Evolutionary conservation across 371 early-diverging fungal species (phyloP).

Genomic region (Mortierella sp.): DNA sequence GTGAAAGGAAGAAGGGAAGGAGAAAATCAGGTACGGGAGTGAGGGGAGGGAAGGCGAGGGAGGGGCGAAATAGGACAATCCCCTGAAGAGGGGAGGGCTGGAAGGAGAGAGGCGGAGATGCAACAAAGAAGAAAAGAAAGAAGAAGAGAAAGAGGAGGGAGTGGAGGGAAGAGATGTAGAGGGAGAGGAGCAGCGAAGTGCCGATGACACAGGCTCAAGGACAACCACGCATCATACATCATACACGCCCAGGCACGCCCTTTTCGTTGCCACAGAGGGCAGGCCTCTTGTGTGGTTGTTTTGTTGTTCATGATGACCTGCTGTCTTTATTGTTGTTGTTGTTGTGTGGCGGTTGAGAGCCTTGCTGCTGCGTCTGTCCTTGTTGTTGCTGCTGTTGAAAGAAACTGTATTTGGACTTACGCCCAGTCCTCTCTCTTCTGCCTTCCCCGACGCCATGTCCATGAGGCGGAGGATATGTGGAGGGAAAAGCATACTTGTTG

Average conservation of each 20-base stretch:
- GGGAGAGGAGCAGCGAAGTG: background rate
- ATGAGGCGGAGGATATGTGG: background rate
- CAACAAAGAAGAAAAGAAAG: background rate
- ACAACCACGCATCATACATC: background rate
- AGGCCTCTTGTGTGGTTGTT: background rate
- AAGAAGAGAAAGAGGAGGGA: background rate
- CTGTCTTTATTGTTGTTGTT: background rate
- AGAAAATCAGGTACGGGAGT: background rate
- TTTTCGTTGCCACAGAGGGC: no score
- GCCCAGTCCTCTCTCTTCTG: background rate
- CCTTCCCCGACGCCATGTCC: background rate
- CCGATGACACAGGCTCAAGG: background rate
- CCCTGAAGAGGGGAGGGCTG: background rate
- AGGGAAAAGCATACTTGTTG: background rate
- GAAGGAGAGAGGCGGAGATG: slow-evolving; percentile 1
- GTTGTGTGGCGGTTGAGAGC: slow-evolving; percentile 12
- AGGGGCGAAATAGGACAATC: background rate
- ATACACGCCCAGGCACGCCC: background rate
- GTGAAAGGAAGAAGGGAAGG: background rate
- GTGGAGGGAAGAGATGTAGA: background rate
- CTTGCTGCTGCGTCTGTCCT: background rate
- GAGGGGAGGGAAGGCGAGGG: background rate
- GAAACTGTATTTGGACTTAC: background rate
- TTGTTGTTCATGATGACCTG: background rate
- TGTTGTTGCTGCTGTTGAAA: background rate